Base-by-base conservation (phyloP, 441 rosid species). In the Lepidium campestre region DNA sequence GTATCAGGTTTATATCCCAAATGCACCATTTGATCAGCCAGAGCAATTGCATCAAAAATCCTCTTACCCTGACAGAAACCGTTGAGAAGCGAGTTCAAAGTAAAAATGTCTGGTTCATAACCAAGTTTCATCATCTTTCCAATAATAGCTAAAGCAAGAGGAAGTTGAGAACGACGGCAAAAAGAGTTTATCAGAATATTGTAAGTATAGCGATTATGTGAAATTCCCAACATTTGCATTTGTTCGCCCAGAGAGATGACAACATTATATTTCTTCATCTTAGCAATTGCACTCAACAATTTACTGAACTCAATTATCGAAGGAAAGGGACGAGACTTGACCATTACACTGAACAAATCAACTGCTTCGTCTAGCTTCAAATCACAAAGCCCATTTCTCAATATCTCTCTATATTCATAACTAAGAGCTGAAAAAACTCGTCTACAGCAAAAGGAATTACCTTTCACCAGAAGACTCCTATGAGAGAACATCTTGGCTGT, bases 301-400 rank as follows among this genome's bases (percentile, higher is more conserved):
- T 12, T 34, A 18, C 1, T 54, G 17, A 18, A 54, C 0, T 54
- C 59, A 10, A 54, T 4, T 18, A 12, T 54, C 10, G 42, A 34
- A 34, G 29, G 42, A 0, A 11, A 1, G 0, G 59, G 42, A 11
- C 42, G 15, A 32, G 59, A 22, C 39, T 4, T 37, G 2, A 36
- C 35, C 70, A 71, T 55, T 14, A 14, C 9, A 44, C 57, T 29
- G 57, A 65, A 64, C 32, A 23, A 2, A 71, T 37, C 9, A 20
- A 67, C 20, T 3, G 57, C 69, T 32, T 76, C 73, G 9, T 47
- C 45, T 46, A 56, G 27, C 32, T 45, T 52, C 3, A 52, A 4
- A 46, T 20, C 14, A 0, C 5, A 0, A 1, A 18, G 10, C 41
- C 27, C 54, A 15, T 22, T 29, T 44, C 25, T 44, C 7, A 60